Base-by-base conservation (phyloP, 345 rosid species). In the Geranium rotundifolium region DNA sequence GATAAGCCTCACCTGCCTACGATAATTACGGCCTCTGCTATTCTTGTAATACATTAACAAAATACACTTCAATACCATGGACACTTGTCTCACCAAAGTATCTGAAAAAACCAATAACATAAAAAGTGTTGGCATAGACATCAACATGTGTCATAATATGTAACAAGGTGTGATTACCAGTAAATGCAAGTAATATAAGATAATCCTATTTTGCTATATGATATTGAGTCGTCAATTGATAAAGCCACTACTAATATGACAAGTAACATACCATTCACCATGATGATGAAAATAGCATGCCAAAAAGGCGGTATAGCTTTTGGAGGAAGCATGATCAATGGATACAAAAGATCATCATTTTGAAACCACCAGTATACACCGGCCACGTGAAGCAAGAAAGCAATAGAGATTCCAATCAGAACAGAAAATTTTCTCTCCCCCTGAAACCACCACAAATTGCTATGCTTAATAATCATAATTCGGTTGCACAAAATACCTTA, bases 361-460 rank as follows among this genome's bases (percentile, higher is more conserved):
- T 85, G 80, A 71, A 84, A 90, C 97, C 99, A 95, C 99, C 99
- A 95, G 73, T 95, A 95, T 54, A 95, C 88, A 66, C 88, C 80
- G 62, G 80, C 75, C 67, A 88, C 90, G 72, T 88, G 97, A 72
- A 88, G 69, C 2, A 78, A 61, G 72, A 86, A 95, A 8, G 86
- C 87, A 56, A 85, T 29, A 54, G 92, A 79, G 70, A 90, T 86
- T 57, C 90, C 92, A 57, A 82, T 63, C 67, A 95, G 79, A 61
- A 88, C 79, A 4, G 91, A 86, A 62, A 95, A 80, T 78, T 84
- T 92, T 75, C 99, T 83, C 78, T 95, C 99, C 20, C 99, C 99
- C 99, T 93, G 89, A 74, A 79, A 63, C 57, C 63, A 81, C 65
- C 65, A 76, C 60, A 19, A 66, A 63, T 60, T 23, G 60, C 60